Evolutionary conservation across 805 yeast species (phyloP).

Genomic region (Saturnispora besseyi): DNA sequence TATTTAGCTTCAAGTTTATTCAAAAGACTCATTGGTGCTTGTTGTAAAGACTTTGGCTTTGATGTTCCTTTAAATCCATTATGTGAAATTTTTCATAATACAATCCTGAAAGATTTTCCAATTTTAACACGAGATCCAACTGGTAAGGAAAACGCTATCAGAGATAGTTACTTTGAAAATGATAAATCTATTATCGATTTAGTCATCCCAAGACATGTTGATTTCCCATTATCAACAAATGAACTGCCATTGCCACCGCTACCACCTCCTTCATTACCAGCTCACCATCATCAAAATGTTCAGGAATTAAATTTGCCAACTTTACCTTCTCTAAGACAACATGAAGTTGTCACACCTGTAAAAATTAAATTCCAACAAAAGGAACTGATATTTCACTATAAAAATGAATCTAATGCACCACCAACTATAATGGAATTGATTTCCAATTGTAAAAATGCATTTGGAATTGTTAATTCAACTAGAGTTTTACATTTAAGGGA

Average conservation of each 20-base stretch:
- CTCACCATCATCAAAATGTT: neutral
- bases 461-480: slow-evolving; percentile 39
- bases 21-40: slow-evolving; percentile 54
- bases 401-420: slow-evolving; percentile 58
- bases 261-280: neutral
- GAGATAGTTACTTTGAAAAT: slow-evolving; percentile 1
- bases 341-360: slow-evolving; percentile 26
- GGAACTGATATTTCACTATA: slow-evolving; percentile 55
- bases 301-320: neutral
- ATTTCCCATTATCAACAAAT: slow-evolving; percentile 14
- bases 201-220: neutral
- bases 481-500: slow-evolving; percentile 31
- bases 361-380: slow-evolving; percentile 44
- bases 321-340: slow-evolving; percentile 17
- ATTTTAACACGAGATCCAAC: slow-evolving; percentile 35
- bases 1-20: slow-evolving; percentile 47
- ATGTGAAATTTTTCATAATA: slow-evolving; percentile 58
- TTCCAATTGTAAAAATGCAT: slow-evolving; percentile 67
- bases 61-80: slow-evolving; percentile 56
- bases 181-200: slow-evolving; percentile 3
- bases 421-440: slow-evolving; percentile 75
- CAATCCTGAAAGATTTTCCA: slow-evolving; percentile 57
- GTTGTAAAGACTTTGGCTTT: slow-evolving; percentile 74
- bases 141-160: slow-evolving; percentile 7
- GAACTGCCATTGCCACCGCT: slow-evolving; percentile 13